Conservation (phyloP, 305 asterid species). For the Plantago coronopus region DNA sequence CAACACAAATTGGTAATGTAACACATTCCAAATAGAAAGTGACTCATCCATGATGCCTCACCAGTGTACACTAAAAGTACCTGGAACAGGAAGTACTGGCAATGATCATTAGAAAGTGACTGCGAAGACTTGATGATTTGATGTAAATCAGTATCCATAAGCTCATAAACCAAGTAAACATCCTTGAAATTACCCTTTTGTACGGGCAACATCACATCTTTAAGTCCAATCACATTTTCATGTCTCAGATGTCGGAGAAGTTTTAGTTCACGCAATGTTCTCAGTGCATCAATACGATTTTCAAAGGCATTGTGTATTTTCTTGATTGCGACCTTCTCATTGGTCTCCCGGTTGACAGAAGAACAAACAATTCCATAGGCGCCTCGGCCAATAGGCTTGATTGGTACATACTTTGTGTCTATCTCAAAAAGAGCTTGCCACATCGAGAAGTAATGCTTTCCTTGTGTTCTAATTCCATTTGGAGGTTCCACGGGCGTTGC, state of each 20-base stretch:
- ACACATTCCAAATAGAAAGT: neutral
- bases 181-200: slow-evolving; percentile 51
- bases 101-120: slow-evolving; percentile 48
- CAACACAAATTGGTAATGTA: slow-evolving; percentile 2
- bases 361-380: slow-evolving; percentile 61
- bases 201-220: slow-evolving; percentile 50
- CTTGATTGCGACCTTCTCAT: slow-evolving; percentile 55
- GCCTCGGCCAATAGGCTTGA: slow-evolving; percentile 63
- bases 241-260: slow-evolving; percentile 50
- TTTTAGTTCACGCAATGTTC: slow-evolving; percentile 51
- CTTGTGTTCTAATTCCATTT: slow-evolving; percentile 37
- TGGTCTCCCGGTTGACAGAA: slow-evolving; percentile 45
- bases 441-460: slow-evolving; percentile 57
- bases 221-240: slow-evolving; percentile 51
- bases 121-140: slow-evolving; percentile 52
- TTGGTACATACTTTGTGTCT: slow-evolving; percentile 51
- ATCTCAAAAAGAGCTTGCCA: slow-evolving; percentile 60
- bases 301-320: slow-evolving; percentile 51
- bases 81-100: slow-evolving; percentile 58
- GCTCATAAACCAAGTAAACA: slow-evolving; percentile 51
- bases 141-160: slow-evolving; percentile 56
- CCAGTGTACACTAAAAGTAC: slow-evolving; percentile 23
- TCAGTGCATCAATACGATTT: slow-evolving; percentile 46
- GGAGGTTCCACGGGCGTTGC: slow-evolving; percentile 64
- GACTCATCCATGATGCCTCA: slow-evolving; percentile 6